Evolutionary conservation across 257 asterid genomes (phyloP).

Genomic region (Solanum etuberosum): DNA sequence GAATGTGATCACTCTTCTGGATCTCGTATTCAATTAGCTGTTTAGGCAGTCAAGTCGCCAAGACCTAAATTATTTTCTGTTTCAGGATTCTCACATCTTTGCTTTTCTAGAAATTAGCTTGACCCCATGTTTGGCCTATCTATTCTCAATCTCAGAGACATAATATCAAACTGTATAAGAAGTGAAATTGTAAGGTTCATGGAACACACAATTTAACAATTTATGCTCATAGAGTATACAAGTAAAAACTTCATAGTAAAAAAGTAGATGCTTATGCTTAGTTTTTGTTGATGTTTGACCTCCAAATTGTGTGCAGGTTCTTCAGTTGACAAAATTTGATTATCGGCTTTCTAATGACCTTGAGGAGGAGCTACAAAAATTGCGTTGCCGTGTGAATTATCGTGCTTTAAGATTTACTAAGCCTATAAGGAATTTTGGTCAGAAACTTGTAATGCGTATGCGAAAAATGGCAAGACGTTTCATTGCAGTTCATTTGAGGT

Average conservation of each 20-base stretch:
- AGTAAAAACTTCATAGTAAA: not conserved
- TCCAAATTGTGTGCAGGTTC: slow-evolving; percentile 51
- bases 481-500: slow-evolving; percentile 96
- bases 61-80: not conserved
- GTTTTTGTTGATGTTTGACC: not conserved
- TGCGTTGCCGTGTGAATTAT: slow-evolving; percentile 92
- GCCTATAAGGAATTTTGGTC: slow-evolving; percentile 72
- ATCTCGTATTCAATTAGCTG: not conserved
- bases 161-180: not conserved
- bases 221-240: not conserved
- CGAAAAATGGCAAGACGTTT: slow-evolving; percentile 71
- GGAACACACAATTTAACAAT: not conserved
- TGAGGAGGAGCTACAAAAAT: slow-evolving; percentile 73
- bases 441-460: slow-evolving; percentile 68
- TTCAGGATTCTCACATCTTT: not conserved
- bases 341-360: slow-evolving; percentile 88
- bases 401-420: slow-evolving; percentile 89
- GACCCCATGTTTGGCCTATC: not conserved
- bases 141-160: not conserved
- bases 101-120: not conserved
- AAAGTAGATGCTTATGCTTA: not conserved
- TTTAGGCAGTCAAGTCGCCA: not conserved
- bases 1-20: not conserved
- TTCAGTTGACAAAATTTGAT: slow-evolving; percentile 97
- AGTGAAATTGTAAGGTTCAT: not conserved